Conservation (phyloP, 352 stramenopile genomes). For the Sclerospora graminicola region DNA sequence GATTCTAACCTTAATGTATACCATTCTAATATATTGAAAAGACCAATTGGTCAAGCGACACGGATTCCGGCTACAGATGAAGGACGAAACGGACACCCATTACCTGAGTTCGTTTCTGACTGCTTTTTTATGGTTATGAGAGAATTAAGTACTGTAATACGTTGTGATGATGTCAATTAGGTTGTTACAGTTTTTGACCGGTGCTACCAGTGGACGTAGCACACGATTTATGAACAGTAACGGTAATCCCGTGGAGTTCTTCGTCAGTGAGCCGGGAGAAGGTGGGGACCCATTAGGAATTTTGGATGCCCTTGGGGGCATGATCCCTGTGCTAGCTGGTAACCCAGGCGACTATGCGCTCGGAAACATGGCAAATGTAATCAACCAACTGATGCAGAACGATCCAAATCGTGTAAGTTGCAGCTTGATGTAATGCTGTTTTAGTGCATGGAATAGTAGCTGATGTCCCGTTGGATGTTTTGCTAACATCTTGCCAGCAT, state of each 20-base stretch:
- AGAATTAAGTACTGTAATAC: neutral
- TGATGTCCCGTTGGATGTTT: neutral
- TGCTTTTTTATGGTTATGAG: neutral
- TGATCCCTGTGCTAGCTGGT: constrained; percentile 45
- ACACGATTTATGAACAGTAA: constrained; percentile 52
- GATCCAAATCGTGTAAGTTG: constrained; percentile 67
- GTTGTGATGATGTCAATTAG: constrained; percentile 9
- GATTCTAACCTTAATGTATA: neutral
- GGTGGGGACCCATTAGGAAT: constrained; percentile 32
- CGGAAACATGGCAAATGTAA: constrained; percentile 73
- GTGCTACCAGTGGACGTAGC: constrained; percentile 19
- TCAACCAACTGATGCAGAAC: constrained; percentile 87
- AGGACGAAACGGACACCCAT: constrained; percentile 6
- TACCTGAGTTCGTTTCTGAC: constrained; percentile 20
- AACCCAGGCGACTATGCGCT: constrained; percentile 80
- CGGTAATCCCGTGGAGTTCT: constrained; percentile 68
- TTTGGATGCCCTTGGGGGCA: constrained; percentile 47
- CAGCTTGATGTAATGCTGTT: neutral
- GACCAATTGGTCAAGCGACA: constrained; percentile 6
- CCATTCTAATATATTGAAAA: neutral
- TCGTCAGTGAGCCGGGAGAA: constrained; percentile 47
- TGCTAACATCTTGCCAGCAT: constrained; percentile 29
- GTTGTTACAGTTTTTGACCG: constrained; percentile 40
- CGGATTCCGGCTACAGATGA: constrained; percentile 14
- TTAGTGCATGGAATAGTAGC: neutral